Percentiles rank a stretch among this genome's conserved stretches.
Conservation (phyloP, 2,329 filamentous ascomycete genomes). For the Orbilia javanica region DNA sequence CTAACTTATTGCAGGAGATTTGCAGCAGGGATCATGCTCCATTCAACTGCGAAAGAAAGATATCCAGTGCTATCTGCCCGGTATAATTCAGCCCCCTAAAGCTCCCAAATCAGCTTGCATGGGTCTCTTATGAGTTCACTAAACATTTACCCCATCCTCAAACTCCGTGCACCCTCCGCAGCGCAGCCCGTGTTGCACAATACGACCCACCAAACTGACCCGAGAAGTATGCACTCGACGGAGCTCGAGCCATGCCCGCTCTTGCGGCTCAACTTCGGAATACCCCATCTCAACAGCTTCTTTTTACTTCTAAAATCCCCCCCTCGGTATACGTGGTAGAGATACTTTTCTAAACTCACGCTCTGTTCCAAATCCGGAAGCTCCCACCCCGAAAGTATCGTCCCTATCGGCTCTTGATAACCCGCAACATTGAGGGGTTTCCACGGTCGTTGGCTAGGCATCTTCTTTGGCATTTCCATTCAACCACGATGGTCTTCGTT, state of each 20-base stretch:
- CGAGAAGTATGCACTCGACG: conserved; percentile 17
- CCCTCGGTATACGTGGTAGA: no score
- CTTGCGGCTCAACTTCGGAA: conserved; percentile 59
- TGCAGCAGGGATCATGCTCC: conserved; percentile 52
- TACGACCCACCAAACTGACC: conserved; percentile 53
- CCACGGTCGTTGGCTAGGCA: conserved; percentile 3
- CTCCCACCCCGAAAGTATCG: conserved; percentile 8
- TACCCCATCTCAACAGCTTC: conserved; percentile 41
- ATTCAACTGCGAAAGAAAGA: conserved; percentile 36
- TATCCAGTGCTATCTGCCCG: conserved; percentile 32
- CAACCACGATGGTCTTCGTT: conserved; percentile 6
- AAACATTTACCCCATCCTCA: conserved; percentile 59
- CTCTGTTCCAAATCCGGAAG: neutral
- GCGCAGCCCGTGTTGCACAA: conserved; percentile 58
- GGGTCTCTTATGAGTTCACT: conserved; percentile 42
- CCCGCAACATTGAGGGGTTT: conserved; percentile 35
- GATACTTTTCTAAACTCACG: neutral
- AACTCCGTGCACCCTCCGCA: conserved; percentile 56
- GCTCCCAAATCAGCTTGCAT: conserved; percentile 45
- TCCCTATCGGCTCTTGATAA: conserved; percentile 3
- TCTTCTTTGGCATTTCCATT: conserved; percentile 10
- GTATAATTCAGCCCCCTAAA: conserved; percentile 30
- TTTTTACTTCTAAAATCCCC: conserved; percentile 17
- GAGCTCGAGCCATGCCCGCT: conserved; percentile 45
- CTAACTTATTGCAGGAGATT: conserved; percentile 59